Evolutionary conservation across 1,284 basidiomycete genomes (phyloP).

Genomic region (Trichosporon ovoides): DNA sequence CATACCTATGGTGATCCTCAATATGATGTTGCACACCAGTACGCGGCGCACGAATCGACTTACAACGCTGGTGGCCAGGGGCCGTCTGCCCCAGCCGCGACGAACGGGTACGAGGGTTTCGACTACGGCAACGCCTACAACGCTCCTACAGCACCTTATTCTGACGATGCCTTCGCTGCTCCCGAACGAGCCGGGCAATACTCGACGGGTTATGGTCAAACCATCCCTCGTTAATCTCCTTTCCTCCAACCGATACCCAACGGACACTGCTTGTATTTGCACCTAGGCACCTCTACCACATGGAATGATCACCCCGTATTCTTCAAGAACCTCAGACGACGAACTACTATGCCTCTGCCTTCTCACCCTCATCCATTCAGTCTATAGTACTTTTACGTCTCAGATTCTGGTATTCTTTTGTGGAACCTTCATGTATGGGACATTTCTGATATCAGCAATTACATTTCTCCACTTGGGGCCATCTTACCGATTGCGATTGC

Average conservation of each 20-base stretch:
- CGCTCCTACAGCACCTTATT: background rate
- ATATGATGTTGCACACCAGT: slow-evolving; percentile 34
- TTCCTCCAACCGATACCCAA: background rate
- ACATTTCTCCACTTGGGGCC: too few relatives aligned
- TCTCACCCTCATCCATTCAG: too few relatives aligned
- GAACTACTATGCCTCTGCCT: too few relatives aligned
- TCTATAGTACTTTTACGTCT: too few relatives aligned
- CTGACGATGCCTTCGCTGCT: background rate
- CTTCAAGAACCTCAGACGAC: background rate
- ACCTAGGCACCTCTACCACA: too few relatives aligned
- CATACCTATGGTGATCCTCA: slow-evolving; percentile 41
- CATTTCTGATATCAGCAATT: too few relatives aligned
- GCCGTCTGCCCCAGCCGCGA: background rate
- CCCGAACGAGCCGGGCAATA: background rate
- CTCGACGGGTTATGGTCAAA: background rate
- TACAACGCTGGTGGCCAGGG: too few relatives aligned
- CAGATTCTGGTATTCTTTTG: too few relatives aligned
- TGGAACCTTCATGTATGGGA: too few relatives aligned
- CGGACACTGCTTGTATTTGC: background rate
- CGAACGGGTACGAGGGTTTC: slow-evolving; percentile 26
- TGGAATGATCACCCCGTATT: background rate
- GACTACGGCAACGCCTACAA: slow-evolving; percentile 17
- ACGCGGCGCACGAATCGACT: slow-evolving; percentile 12
- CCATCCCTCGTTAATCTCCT: background rate
- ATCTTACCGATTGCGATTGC: too few relatives aligned